A percentile compares a stretch with the other conserved stretches of the same genome.
These are phyloP conservation scores for Alternaria arborescens DNA, from an alignment of 2,329 filamentous ascomycete genomes.

Conservation along the genomic window DNA sequence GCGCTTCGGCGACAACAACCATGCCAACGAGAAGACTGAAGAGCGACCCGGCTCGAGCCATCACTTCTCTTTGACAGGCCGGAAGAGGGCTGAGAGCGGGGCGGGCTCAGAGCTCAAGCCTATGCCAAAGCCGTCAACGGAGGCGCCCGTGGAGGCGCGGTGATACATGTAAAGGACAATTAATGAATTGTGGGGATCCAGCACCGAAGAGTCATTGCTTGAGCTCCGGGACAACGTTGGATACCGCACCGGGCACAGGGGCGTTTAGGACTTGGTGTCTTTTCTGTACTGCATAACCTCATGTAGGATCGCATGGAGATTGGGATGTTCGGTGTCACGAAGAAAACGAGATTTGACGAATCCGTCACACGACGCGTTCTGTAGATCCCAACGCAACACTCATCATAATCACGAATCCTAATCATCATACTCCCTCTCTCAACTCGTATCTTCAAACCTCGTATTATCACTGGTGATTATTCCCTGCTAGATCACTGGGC, in stretches of 20 bases:
- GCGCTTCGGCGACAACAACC: slow-evolving; percentile 72
- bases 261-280: slow-evolving; percentile 1
- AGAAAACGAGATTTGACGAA: not conserved
- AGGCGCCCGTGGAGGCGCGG: slow-evolving; percentile 38
- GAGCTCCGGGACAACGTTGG: not conserved
- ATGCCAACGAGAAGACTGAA: slow-evolving; percentile 43
- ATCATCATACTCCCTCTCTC: not conserved
- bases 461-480: not conserved
- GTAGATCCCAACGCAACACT: not conserved
- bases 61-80: slow-evolving; percentile 72
- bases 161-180: slow-evolving; percentile 14
- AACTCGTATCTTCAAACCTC: not conserved
- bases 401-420: not conserved
- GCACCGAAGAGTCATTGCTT: not conserved
- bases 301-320: not conserved
- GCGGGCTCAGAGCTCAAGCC: slow-evolving; percentile 75
- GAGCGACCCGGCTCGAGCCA: slow-evolving; percentile 56
- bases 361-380: not conserved
- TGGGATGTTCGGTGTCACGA: not conserved
- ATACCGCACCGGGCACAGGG: not conserved
- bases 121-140: slow-evolving; percentile 59
- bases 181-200: slow-evolving; percentile 10
- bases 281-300: not conserved
- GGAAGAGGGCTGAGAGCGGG: slow-evolving; percentile 75
- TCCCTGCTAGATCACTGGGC: not conserved